These are phyloP conservation scores for Penicillium sp. DNA, from an alignment of 2,329 filamentous ascomycete genomes.

Conservation along the genomic window DNA sequence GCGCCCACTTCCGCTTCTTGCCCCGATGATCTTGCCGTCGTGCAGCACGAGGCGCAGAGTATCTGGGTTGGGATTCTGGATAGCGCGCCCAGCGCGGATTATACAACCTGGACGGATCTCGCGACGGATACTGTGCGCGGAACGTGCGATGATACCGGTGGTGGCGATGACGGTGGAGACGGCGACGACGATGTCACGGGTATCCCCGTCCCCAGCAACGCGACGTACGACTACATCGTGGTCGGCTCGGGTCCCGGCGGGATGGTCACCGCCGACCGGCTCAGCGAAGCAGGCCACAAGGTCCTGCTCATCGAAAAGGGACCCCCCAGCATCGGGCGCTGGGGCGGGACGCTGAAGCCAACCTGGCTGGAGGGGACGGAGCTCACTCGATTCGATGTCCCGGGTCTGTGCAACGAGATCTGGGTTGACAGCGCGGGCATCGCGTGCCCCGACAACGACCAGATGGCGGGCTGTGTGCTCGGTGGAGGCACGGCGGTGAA, in stretches of 20 bases:
- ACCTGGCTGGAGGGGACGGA: slow-evolving; percentile 63
- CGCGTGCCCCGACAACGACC: slow-evolving; percentile 67
- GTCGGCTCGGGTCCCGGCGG: slow-evolving; percentile 54
- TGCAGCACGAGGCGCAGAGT: slow-evolving; percentile 61
- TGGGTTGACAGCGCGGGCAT: slow-evolving; percentile 57
- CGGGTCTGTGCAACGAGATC: slow-evolving; percentile 66
- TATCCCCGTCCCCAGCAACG: slow-evolving; percentile 18
- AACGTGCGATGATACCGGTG: slow-evolving; percentile 15
- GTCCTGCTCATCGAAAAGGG: slow-evolving; percentile 69
- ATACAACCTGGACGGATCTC: slow-evolving; percentile 36
- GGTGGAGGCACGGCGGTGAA: slow-evolving; percentile 36
- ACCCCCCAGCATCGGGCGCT: slow-evolving; percentile 66
- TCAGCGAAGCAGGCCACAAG: slow-evolving; percentile 67
- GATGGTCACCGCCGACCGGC: slow-evolving; percentile 62
- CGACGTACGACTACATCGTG: slow-evolving; percentile 49
- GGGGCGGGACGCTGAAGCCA: slow-evolving; percentile 64
- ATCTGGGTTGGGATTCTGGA: slow-evolving; percentile 57
- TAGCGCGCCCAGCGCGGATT: slow-evolving; percentile 48
- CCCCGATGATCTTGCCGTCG: slow-evolving; percentile 52
- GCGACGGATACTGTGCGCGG: slow-evolving; percentile 31
- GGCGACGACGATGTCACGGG: not conserved
- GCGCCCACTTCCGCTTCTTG: slow-evolving; percentile 48
- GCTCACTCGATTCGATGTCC: slow-evolving; percentile 44
- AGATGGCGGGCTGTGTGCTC: slow-evolving; percentile 33
- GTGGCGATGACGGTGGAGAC: not conserved